phyloP scores from a whole-genome alignment of 495 filamentous ascomycete genomes.

The Aspergillus coremiiformis region DNA sequence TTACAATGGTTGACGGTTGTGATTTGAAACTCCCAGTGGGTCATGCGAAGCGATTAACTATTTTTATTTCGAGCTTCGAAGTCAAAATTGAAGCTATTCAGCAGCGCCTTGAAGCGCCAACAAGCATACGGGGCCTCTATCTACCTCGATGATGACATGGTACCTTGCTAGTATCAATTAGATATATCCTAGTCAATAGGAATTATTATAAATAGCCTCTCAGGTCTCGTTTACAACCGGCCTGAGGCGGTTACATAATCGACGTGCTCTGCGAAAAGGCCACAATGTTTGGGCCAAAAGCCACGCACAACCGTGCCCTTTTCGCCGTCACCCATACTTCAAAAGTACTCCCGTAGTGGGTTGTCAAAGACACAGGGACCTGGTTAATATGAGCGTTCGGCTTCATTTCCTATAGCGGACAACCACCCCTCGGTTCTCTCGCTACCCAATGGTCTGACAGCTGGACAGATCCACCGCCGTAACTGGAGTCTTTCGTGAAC shows the following conservation, averaged over 20 bases:
- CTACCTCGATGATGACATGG: slow-evolving; percentile 1
- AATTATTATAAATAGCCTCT: not conserved
- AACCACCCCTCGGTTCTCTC: too few species aligned
- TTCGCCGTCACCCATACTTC: slow-evolving; percentile 4
- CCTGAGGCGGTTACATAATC: not conserved
- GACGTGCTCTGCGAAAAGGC: not conserved
- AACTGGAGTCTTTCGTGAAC: too few species aligned
- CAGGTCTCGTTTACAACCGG: not conserved
- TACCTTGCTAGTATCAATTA: not conserved
- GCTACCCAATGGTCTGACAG: too few species aligned
- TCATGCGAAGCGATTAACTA: slow-evolving; percentile 1
- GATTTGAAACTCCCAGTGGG: slow-evolving; percentile 1
- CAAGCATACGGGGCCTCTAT: not conserved
- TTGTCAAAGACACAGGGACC: too few species aligned
- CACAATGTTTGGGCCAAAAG: not conserved
- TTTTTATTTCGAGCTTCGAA: slow-evolving; percentile 1
- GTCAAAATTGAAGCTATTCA: not conserved
- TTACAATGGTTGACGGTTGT: slow-evolving; percentile 1
- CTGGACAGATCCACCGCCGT: too few species aligned
- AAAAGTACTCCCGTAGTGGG: too few species aligned
- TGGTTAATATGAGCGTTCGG: too few species aligned
- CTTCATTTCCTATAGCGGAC: too few species aligned
- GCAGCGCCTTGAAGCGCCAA: not conserved
- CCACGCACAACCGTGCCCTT: not conserved
- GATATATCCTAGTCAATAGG: not conserved